phyloP scores from a whole-genome alignment of 1,139 yeast genomes.

The Wickerhamiella pararugosa region DNA sequence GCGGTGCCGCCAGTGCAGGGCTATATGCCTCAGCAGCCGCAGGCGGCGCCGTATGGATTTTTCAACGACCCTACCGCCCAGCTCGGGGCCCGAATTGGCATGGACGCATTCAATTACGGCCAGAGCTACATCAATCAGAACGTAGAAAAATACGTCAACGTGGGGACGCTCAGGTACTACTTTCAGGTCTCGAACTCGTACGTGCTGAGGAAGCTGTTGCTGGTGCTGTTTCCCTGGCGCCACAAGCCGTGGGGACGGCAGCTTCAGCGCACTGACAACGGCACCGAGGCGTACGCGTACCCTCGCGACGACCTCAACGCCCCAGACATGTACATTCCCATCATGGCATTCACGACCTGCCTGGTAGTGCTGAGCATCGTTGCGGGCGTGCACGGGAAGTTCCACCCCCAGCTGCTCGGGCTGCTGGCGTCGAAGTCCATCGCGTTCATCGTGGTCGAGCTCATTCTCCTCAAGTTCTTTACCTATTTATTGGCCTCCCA shows the following conservation, averaged over 20 bases:
- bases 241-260: conserved; percentile 46
- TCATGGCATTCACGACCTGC: conserved; percentile 85
- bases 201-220: conserved; percentile 55
- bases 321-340: conserved; percentile 91
- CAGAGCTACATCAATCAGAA: conserved; percentile 66
- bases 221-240: conserved; percentile 75
- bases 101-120: conserved; percentile 55
- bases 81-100: conserved; percentile 81
- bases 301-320: conserved; percentile 81
- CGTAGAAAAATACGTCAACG: conserved; percentile 35
- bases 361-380: conserved; percentile 71
- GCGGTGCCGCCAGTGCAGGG: not conserved
- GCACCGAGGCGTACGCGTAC: conserved; percentile 42
- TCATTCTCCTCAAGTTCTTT: conserved; percentile 44
- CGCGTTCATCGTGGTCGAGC: conserved; percentile 67
- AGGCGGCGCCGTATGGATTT: conserved; percentile 25
- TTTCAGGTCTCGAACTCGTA: conserved; percentile 86
- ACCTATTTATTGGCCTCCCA: conserved; percentile 46
- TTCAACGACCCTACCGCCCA: conserved; percentile 71
- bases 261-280: conserved; percentile 23
- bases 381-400: conserved; percentile 78
- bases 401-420: conserved; percentile 88
- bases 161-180: conserved; percentile 53
- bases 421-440: conserved; percentile 80
- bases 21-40: not conserved